Evolutionary conservation across 139 green algal genomes (phyloP), one percentile per base, ranked within the genome.

Genomic region (Closterium sp.): DNA sequence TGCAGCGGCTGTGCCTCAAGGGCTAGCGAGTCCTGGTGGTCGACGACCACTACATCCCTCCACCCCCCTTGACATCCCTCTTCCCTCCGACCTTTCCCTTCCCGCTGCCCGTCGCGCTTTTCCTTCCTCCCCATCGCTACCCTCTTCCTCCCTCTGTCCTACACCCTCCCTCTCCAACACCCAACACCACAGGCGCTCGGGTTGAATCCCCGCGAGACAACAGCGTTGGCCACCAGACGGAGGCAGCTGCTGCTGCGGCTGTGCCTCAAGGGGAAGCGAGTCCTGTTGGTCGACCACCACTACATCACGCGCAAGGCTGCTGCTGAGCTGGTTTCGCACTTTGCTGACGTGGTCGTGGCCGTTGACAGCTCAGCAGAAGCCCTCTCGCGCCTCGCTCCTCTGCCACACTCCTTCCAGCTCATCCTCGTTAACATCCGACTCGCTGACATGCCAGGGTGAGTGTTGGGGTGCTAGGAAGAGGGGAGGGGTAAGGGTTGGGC

Each of bases 1-100:
- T 87, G 85, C 85, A 32, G 85, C 85, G 85, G 28, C 85, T 87
- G 85, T 87, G 85, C 85, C 85, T 87, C 21, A 87, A 87, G 22
- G n/a, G 19, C 6, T 32, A 87, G 85, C n/a, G 28, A 30, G 85
- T 87, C 9, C n/a, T 32, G 85, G 85, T 87, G 85, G 85, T 87
- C 2, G 85, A 87, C 79, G 5, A 87, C n/a, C 79, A 31, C 3
- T 87, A 31, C n/a, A 30, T 87, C 27, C 31, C 27, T 38, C 32
- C 32, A n/a, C 32, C 32, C 32, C 3, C 32, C 32, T 2, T 38
- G 2, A 38, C 32, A 38, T 38, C 32, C 32, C 32, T 38, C 32
- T 38, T 38, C 32, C 32, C 32, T 38, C 32, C 32, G 32, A 38
- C 32, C 32, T 38, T 38, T 38, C 32, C 3, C 32, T 38, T 38